Base-by-base conservation (phyloP, 1,284 basidiomycete genomes). In the Coniferiporia sulphurascens region DNA sequence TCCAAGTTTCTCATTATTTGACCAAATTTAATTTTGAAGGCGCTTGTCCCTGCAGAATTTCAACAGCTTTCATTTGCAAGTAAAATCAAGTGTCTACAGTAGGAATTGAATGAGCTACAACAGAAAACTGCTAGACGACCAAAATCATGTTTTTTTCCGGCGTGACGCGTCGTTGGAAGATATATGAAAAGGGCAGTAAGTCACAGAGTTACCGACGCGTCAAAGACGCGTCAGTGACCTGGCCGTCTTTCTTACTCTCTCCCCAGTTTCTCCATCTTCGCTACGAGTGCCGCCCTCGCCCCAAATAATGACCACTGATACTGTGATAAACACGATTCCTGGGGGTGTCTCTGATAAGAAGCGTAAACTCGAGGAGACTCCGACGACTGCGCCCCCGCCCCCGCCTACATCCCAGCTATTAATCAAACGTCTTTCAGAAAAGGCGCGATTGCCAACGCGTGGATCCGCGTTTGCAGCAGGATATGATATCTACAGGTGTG, bases 401-500 rank as follows among this genome's bases (percentile, higher is more conserved):
- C 52, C 78, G 4, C 79, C 80, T 22, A 67, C 72, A 4, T 68
- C 78, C 1, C 78, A 78, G 51, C 84, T 98, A 17, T 84, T 94
- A 63, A 86, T 99, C 67, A 96, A 97, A 71, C 83, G 87, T 41
- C 85, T 91, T 51, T 91, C 91, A 1, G 82, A 87, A 12, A 87
- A 87, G 66, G 97, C 93, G 15, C 89, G 74, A 63, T 71, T 97
- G 27, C 96, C 97, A 0, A 95, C 91, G 10, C 84, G 93, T 60
- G 96, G 96, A 1, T 95, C 92, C 5, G 73, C 85, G 1, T 78
- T 91, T 50, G 84, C 96, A 1, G 96, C 96, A 2, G 96, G 96
- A 1, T 96, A 98, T 70, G 96, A 99, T 73, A 78, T 99, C 45
- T 97, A 94, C 75, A 90, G 91, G 86, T 90, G 69, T 48, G 77